These are phyloP conservation scores for Plectosphaerella plurivora DNA, from an alignment of 2,329 filamentous ascomycete species.

Conservation along the genomic window DNA sequence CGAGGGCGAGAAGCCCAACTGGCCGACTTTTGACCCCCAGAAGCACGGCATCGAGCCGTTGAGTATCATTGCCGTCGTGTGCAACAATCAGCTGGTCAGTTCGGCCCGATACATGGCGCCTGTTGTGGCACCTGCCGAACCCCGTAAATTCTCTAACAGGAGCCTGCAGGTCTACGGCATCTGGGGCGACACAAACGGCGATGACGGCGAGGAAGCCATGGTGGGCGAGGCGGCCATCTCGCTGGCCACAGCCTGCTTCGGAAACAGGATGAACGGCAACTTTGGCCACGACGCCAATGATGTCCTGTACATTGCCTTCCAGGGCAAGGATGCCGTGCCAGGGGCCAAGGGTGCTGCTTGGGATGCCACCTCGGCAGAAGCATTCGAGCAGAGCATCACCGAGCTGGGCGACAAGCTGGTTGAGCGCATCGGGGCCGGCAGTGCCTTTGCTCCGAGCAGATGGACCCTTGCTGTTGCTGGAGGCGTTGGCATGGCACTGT, in stretches of 20 bases:
- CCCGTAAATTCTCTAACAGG: not conserved
- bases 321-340: slow-evolving; percentile 50
- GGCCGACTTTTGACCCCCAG: slow-evolving; percentile 28
- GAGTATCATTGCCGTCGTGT: slow-evolving; percentile 46
- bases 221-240: slow-evolving; percentile 55
- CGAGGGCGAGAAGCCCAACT: slow-evolving; percentile 18
- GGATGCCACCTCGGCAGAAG: slow-evolving; percentile 40
- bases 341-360: slow-evolving; percentile 49
- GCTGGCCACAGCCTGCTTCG: slow-evolving; percentile 54
- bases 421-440: slow-evolving; percentile 20
- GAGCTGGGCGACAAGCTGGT: slow-evolving; percentile 48
- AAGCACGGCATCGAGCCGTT: slow-evolving; percentile 35
- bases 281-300: slow-evolving; percentile 52
- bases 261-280: slow-evolving; percentile 46
- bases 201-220: slow-evolving; percentile 37
- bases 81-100: slow-evolving; percentile 33
- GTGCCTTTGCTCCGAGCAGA: not conserved
- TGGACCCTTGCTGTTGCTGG: too few species aligned
- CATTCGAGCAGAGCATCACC: slow-evolving; percentile 51
- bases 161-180: slow-evolving; percentile 46
- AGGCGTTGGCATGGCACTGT: too few species aligned
- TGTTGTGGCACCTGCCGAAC: not conserved
- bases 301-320: slow-evolving; percentile 59
- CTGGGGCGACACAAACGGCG: slow-evolving; percentile 60
- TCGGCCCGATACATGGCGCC: too few species aligned